A percentile compares a stretch with the other conserved stretches of the same genome.
phyloP scores from a whole-genome alignment of 1,284 basidiomycete species.

The Trichosporon ovoides region DNA sequence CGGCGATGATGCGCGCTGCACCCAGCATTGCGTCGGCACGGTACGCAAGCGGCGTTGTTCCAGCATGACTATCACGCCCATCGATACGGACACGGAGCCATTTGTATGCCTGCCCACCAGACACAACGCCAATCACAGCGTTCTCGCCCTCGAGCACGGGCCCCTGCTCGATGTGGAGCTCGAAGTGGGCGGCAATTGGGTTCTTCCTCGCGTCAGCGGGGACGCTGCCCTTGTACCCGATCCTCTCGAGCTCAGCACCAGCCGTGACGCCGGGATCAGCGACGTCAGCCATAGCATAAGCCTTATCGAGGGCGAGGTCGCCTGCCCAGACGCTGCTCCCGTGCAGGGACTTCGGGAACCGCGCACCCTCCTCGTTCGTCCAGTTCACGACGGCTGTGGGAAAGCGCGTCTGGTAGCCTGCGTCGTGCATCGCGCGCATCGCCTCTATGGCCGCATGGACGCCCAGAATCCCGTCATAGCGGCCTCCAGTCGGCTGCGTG shows the following conservation, averaged over 20 bases:
- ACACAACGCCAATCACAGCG: conserved; percentile 24
- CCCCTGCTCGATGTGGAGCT: conserved; percentile 37
- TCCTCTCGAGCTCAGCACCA: conserved; percentile 16
- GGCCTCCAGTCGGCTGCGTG: conserved; percentile 33
- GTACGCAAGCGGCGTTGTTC: conserved; percentile 27
- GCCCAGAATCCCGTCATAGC: conserved; percentile 37
- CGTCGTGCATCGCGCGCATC: conserved; percentile 19
- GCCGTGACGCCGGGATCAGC: conserved; percentile 14
- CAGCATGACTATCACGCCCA: conserved; percentile 29
- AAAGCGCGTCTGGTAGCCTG: conserved; percentile 14
- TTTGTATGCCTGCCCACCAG: conserved; percentile 29
- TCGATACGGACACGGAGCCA: conserved; percentile 27
- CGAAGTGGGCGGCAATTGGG: conserved; percentile 34
- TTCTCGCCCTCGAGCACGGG: conserved; percentile 25
- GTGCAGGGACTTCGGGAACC: conserved; percentile 18
- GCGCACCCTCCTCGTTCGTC: conserved; percentile 29
- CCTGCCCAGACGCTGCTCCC: conserved; percentile 26
- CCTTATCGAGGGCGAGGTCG: conserved; percentile 8
- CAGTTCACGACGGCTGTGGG: conserved; percentile 26
- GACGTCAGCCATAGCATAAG: conserved; percentile 13
- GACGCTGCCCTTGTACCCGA: conserved; percentile 14
- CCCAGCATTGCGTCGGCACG: conserved; percentile 25
- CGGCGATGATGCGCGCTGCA: conserved; percentile 16
- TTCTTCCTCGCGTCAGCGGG: conserved; percentile 10
- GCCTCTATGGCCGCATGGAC: conserved; percentile 28